Evolutionary conservation across 176 grass and related monocot species (phyloP), one percentile per base, ranked within the genome.

Genomic region (Oryza coarctata): DNA sequence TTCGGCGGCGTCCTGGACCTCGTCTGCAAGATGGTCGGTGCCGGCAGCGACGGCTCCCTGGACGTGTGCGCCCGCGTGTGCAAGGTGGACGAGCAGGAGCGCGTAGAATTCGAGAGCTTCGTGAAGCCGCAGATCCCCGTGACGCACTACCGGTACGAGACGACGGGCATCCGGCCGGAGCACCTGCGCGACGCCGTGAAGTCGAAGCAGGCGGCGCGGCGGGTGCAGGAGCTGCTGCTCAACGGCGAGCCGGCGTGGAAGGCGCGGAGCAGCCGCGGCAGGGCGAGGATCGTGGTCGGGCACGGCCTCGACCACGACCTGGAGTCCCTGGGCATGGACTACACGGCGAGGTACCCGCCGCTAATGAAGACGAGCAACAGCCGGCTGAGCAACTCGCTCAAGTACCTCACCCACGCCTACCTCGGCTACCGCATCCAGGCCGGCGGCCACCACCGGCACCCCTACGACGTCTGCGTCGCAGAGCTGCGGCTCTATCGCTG

Each of bases 331-430:
- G 88, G 88, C 29, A 35, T 94, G 2, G 92, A 94, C 31, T 93
- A 89, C 81, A 98, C 88, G 50, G 95, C 95, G 3, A 79, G 38
- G 7, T 94, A 98, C 78, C 92, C 95, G 73, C 92, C 90, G 49
- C 83, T 98, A 71, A 93, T 94, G 92, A 98, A 94, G 84, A 98
- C 95, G 38, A 98, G 92, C 91, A 90, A 77, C 88, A 86, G 76
- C 50, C 17, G 50, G 88, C 75, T 94, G 27, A 98, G 92, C 82
- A 93, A 94, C 82, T 88, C 90, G 28, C 92, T 98, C 49, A 86
- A 47, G 81, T 94, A 88, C 82, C 88, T 98, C 31, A 94, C 95
- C 20, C 75, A 25, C 57, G 71, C 75, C 3, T 91, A 91, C 76
- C 92, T 93, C 7, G 92, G 92, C 26, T 92, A 91, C 82, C 68